Base-by-base conservation (phyloP, 2,329 filamentous ascomycete genomes). In the Endoconidiophora polonica region DNA sequence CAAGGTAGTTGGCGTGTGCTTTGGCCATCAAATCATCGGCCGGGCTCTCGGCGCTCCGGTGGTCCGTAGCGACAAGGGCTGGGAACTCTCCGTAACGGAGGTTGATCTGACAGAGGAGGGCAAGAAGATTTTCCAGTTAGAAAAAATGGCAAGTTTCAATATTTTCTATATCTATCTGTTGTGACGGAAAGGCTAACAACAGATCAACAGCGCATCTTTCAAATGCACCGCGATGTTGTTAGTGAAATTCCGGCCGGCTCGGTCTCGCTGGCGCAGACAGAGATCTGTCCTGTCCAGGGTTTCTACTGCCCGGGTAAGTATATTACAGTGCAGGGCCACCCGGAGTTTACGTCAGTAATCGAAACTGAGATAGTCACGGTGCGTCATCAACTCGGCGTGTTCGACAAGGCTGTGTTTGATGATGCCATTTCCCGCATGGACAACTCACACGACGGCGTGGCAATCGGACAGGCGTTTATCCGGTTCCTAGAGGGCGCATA, bases 191-290 rank as follows among this genome's bases (percentile, higher is more conserved):
- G 12, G 29, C 29, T 33, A 33, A 33, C 29, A 7, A 33, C 7
- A 33, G 29, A 23, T 33, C 48, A 14, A 18, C 57, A 83, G 79
- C 71, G 71, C 22, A 74, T 93, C 54, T 81, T 88, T 61, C 85
- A 94, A 63, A 90, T 93, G 83, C 86, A 94, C 64, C 76, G 79
- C 55, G 86, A 95, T 60, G 74, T 82, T 37, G 81, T 90, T 4
- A 73, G 72, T 57, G 64, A 70, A 20, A 76, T 77, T 49, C 85
- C 86, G 0, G 59, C 68, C 4, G 75, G 72, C 49, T 73, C 81
- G 2, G 69, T 80, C 50, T 64, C 69, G 2, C 69, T 93, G 2
- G 86, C 77, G 2, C 72, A 70, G 39, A 83, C 82, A 2, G 70
- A 72, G 3, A 65, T 70, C 43, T 93, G 86, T 65, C 66, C 71